Percentiles rank a stretch among this genome's conserved stretches.
phyloP scores from a whole-genome alignment of 2,329 filamentous ascomycete species.

The Calonectria crousiana region DNA sequence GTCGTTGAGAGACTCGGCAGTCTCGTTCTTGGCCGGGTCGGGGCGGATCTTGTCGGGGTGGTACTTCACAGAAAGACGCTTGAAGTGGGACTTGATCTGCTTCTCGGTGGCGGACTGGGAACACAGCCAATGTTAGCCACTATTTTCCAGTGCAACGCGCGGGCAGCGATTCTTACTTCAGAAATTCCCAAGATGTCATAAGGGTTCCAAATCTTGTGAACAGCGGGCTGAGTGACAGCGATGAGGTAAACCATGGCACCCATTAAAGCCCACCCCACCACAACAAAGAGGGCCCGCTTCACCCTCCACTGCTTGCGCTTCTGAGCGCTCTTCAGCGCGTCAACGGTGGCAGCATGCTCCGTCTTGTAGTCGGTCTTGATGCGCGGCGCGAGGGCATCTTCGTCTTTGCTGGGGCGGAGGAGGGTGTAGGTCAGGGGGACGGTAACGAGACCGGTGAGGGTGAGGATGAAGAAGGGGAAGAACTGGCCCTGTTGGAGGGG shows the following conservation, averaged over 20 bases:
- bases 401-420: slow-evolving; percentile 80
- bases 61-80: slow-evolving; percentile 83
- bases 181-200: slow-evolving; percentile 93
- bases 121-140: slow-evolving; percentile 24
- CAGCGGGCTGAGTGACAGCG: slow-evolving; percentile 77
- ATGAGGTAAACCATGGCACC: slow-evolving; percentile 94
- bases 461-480: slow-evolving; percentile 99
- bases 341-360: slow-evolving; percentile 85
- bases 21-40: slow-evolving; percentile 89
- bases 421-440: slow-evolving; percentile 91
- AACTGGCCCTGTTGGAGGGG: slow-evolving; percentile 79
- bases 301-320: slow-evolving; percentile 90
- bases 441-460: slow-evolving; percentile 87
- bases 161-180: slow-evolving; percentile 67
- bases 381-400: slow-evolving; percentile 83
- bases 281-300: slow-evolving; percentile 83
- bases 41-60: slow-evolving; percentile 95
- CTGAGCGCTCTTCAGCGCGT: slow-evolving; percentile 85
- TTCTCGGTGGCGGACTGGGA: slow-evolving; percentile 83
- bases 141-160: neutral
- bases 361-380: slow-evolving; percentile 87
- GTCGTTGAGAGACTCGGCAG: slow-evolving; percentile 84
- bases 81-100: slow-evolving; percentile 93
- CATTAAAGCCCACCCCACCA: slow-evolving; percentile 86
- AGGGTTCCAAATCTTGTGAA: slow-evolving; percentile 91